These are phyloP conservation scores for Rachicladosporium sp. DNA, from an alignment of 2,329 filamentous ascomycete species.

Conservation along the genomic window DNA sequence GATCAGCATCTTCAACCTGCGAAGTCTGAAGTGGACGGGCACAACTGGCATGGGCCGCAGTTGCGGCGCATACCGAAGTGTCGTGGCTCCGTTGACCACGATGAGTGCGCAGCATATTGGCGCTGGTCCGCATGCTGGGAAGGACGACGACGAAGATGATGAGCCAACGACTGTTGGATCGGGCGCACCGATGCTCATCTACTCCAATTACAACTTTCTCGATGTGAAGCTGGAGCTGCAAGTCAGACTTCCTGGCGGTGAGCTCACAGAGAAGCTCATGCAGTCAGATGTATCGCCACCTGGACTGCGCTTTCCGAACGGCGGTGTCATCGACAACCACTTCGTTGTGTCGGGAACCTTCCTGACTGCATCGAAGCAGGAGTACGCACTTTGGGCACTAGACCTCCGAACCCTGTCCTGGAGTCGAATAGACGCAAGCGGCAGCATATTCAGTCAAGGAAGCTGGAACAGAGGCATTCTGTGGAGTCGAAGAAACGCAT, in stretches of 20 bases:
- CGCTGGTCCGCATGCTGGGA: conserved; percentile 36
- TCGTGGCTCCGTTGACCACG: conserved; percentile 70
- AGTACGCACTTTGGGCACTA: conserved; percentile 93
- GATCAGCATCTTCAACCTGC: conserved; percentile 93
- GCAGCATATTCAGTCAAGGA: conserved; percentile 86
- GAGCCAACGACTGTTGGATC: conserved; percentile 22
- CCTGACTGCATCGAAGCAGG: conserved; percentile 92
- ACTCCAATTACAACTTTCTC: conserved; percentile 97
- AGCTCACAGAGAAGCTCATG: conserved; percentile 79
- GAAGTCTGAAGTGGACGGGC: conserved; percentile 89
- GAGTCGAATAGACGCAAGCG: conserved; percentile 91
- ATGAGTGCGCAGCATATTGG: conserved; percentile 55
- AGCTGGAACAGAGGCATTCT: conserved; percentile 95
- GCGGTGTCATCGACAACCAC: conserved; percentile 86
- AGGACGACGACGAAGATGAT: conserved; percentile 26
- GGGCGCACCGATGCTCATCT: conserved; percentile 73
- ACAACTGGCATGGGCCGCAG: conserved; percentile 79
- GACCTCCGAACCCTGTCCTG: conserved; percentile 80
- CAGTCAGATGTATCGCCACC: conserved; percentile 75
- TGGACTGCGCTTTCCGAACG: conserved; percentile 87
- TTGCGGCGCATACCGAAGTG: conserved; percentile 91
- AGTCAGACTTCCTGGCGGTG: conserved; percentile 72
- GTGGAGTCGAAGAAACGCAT: conserved; percentile 87
- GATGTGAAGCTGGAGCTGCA: conserved; percentile 95
- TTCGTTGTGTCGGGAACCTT: conserved; percentile 98